phyloP scores from a whole-genome alignment of 208 protist species.

The Crithidia fasciculata region DNA sequence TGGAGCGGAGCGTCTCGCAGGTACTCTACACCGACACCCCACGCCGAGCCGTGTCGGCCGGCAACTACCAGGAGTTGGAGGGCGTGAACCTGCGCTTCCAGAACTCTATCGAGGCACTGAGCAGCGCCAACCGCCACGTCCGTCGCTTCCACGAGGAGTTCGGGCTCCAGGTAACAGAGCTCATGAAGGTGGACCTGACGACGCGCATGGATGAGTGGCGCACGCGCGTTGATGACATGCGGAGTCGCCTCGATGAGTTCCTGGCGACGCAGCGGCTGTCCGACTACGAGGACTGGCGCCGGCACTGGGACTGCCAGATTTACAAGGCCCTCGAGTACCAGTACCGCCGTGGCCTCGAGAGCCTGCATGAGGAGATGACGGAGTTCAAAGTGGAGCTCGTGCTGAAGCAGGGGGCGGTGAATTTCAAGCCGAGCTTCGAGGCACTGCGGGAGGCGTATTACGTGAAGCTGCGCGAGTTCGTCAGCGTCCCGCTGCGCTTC shows the following conservation, averaged over 20 bases:
- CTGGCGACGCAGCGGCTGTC: slow-evolving; percentile 71
- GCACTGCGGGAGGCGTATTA: slow-evolving; percentile 95
- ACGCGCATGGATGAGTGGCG: slow-evolving; percentile 94
- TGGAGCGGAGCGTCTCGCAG: slow-evolving; percentile 59
- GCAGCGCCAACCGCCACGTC: slow-evolving; percentile 84
- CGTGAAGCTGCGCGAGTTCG: slow-evolving; percentile 94
- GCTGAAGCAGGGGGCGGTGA: slow-evolving; percentile 90
- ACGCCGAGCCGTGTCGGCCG: slow-evolving; percentile 52
- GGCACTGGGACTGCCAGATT: slow-evolving; percentile 96
- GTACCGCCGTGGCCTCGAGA: slow-evolving; percentile 93
- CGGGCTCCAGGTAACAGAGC: slow-evolving; percentile 72
- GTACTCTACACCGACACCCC: slow-evolving; percentile 62
- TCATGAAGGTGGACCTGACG: slow-evolving; percentile 92
- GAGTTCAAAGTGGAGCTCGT: slow-evolving; percentile 94
- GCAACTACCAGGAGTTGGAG: slow-evolving; percentile 86
- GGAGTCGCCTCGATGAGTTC: slow-evolving; percentile 87
- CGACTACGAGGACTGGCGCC: slow-evolving; percentile 90
- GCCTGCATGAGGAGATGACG: slow-evolving; percentile 93
- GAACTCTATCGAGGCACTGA: slow-evolving; percentile 79
- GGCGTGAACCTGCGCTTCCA: slow-evolving; percentile 85
- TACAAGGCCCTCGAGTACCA: slow-evolving; percentile 97
- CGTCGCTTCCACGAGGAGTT: slow-evolving; percentile 89
- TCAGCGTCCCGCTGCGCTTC: slow-evolving; percentile 94
- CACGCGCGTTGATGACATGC: slow-evolving; percentile 83
- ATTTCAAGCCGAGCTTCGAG: slow-evolving; percentile 95